Evolutionary conservation across 306 rosid species (phyloP), one percentile per base, ranked within the genome.

Genomic region (Casuarina glauca): DNA sequence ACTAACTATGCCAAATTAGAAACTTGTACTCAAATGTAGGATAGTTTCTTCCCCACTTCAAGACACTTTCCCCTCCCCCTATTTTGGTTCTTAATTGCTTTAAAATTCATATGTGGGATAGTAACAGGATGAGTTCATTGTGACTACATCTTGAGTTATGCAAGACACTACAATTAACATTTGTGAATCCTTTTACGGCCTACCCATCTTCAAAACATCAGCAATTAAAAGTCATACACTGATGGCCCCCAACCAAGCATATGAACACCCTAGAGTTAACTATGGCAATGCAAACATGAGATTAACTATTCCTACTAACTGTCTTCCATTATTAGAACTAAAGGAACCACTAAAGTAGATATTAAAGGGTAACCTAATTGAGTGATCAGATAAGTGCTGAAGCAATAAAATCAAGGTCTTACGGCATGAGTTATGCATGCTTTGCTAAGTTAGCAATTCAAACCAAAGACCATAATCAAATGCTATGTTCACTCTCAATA

Each of bases 171-270:
- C 77, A 46, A 76, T 13, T 68, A 79, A 61, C 15, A 51, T 39
- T 41, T 20, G 80, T 73, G 82, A 80, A 5, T 51, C 61, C 57
- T 73, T 9, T 2, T 70, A 73, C 9, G 79, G 58, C 61, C 35
- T 85, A 61, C 91, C 94, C 86, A 88, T 77, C 80, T 82, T 88
- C 8, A 91, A 90, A 80, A 91, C 42, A 74, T 91, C 94, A 62
- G 91, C 94, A 90, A 86, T 88, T 63, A 93, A 86, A 83, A 85
- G 87, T 77, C 82, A 79, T 62, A 80, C 90, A 55, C 68, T 85
- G 74, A 76, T 84, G 72, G 64, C 80, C 52, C 86, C 82, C 45
- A 26, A 44, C 77, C 74, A 79, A 57, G 77, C 36, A 73, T 88
- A 76, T 60, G 79, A 79, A 78, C 67, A 72, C 74, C 82, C 85